Base-by-base conservation (phyloP, 164 flowering plant species). In the Kalanchoe fedtschenkoi region DNA sequence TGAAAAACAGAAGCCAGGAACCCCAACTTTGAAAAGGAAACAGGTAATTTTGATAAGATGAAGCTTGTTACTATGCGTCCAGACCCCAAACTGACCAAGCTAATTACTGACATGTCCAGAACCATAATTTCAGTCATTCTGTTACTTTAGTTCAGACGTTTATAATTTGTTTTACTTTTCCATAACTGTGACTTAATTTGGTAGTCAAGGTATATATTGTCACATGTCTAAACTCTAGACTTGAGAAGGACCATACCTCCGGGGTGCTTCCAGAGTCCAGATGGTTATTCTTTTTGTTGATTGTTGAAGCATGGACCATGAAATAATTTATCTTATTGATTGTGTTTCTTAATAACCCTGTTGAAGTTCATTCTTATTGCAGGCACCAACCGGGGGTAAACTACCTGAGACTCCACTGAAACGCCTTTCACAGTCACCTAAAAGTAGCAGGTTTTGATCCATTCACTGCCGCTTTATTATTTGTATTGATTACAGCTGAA, bases 11-110 rank as follows among this genome's bases (percentile, higher is more conserved):
- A 63, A 64, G 16, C 63, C 69, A 11, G 58, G 38, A 21, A 68
- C 67, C 61, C 69, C 77, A 43, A 72, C 81, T 51, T 65, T 83
- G 75, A 91, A 86, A 74, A 66, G 95, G 66, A 91, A 91, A 75
- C 62, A 84, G 95, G 92, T 85, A 41, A 59, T 6, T 61, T 68
- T 55, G 17, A 5, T 47, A 58, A 24, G 32, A 51, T 22, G 54
- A 47, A 47, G 29, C 29, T 47, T 4, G 13, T 22, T 22, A 21
- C 29, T 9, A 22, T 19, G 6, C 4, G 29, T 47, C 1, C 54
- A 47, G 0, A 11, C 21, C 54, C 54, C 26, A 6, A 47, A 47
- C 21, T 47, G 9, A 6, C 10, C 28, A 47, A 47, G 54, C 28
- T 22, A 47, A 22, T 46, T 11, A 46, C 53, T 46, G 53, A 47